phyloP scores from a whole-genome alignment of 179 eudicot species.

The Patellifolia procumbens region DNA sequence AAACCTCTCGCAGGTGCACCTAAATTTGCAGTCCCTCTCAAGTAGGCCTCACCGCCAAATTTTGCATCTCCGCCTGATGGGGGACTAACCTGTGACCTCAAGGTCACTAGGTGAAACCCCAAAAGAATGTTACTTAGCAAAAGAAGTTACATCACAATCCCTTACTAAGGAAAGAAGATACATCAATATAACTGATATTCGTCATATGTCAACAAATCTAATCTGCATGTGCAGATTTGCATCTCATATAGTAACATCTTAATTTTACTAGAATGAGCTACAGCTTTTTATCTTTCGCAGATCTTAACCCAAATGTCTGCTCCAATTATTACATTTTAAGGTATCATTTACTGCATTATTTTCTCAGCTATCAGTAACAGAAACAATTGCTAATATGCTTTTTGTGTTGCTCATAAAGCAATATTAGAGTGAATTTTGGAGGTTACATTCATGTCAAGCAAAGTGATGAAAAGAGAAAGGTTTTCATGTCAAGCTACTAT shows the following conservation, averaged over 20 bases:
- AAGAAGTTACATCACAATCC: too few species aligned
- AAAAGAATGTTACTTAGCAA: too few species aligned
- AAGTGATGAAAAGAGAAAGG: neutral
- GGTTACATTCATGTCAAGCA: neutral
- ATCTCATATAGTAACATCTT: neutral
- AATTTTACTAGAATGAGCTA: neutral
- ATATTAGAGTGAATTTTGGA: neutral
- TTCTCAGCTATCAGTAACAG: neutral
- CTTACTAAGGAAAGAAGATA: too few species aligned
- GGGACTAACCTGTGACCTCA: too few species aligned
- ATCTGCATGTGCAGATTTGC: neutral
- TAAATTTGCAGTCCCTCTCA: too few species aligned
- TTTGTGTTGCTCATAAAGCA: neutral
- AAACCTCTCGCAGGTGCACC: too few species aligned
- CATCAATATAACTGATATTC: neutral
- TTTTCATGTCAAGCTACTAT: neutral
- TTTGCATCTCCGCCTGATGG: too few species aligned
- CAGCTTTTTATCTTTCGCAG: slow-evolving; percentile 1
- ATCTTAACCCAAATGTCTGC: neutral
- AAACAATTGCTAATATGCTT: neutral
- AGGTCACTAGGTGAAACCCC: too few species aligned
- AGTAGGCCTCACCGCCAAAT: too few species aligned
- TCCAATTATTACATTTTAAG: neutral
- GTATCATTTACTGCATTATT: neutral
- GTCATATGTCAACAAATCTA: neutral